Percentiles rank a stretch among this genome's conserved stretches.
phyloP scores from a whole-genome alignment of 768 basidiomycete genomes.

The Leucocoprinus leucothites region DNA sequence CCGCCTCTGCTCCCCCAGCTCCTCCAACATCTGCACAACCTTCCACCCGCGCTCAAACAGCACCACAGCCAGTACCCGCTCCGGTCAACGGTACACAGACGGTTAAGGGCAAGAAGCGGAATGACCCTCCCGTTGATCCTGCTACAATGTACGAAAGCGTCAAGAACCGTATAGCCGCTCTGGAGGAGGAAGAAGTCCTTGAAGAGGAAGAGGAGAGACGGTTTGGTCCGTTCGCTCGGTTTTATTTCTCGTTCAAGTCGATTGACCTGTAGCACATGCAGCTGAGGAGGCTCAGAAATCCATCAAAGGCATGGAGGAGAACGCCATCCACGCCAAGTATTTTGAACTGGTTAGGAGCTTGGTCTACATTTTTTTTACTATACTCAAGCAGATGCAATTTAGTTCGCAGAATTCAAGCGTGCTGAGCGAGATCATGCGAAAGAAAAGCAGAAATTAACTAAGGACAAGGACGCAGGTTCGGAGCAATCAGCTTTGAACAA shows the following conservation, averaged over 20 bases:
- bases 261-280: conserved; percentile 28
- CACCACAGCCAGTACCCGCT: conserved; percentile 26
- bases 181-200: conserved; percentile 84
- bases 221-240: conserved; percentile 52
- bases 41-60: conserved; percentile 9
- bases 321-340: conserved; percentile 81
- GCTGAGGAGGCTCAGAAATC: conserved; percentile 88
- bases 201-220: conserved; percentile 84
- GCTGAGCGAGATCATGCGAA: conserved; percentile 87
- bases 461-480: conserved; percentile 88
- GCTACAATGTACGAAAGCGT: conserved; percentile 85
- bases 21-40: conserved; percentile 38
- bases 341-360: conserved; percentile 70
- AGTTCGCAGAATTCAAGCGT: conserved; percentile 89
- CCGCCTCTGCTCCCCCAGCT: conserved; percentile 52
- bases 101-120: conserved; percentile 70
- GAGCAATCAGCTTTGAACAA: background rate
- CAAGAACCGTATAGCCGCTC: conserved; percentile 83
- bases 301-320: conserved; percentile 80
- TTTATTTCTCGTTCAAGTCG: conserved; percentile 14
- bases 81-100: conserved; percentile 22
- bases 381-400: conserved; percentile 17
- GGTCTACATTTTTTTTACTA: conserved; percentile 14
- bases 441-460: conserved; percentile 87
- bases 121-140: conserved; percentile 72